Conservation (phyloP, 192 early-diverging fungal genomes). For the Gaertneriomyces sp. region DNA sequence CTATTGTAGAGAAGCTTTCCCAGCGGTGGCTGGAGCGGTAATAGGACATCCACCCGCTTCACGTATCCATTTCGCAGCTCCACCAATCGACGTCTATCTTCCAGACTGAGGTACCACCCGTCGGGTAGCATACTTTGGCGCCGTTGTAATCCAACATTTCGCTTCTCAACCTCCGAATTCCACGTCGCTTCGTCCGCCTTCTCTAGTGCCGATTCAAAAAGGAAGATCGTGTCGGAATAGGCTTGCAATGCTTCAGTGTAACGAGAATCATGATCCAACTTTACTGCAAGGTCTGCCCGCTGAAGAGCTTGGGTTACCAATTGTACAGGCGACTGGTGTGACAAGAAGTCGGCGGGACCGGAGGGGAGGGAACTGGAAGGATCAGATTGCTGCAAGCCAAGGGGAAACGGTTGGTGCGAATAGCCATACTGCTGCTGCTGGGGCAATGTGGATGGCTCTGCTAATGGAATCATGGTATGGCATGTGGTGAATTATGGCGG, state of each 20-base stretch:
- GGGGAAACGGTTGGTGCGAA: too few relatives aligned
- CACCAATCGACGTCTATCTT: slow-evolving; percentile 20
- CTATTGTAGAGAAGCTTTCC: slow-evolving; percentile 23
- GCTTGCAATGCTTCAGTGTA: slow-evolving; percentile 29
- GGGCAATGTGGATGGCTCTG: too few relatives aligned
- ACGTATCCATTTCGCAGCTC: slow-evolving; percentile 31
- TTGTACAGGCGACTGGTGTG: background rate
- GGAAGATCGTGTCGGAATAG: slow-evolving; percentile 28
- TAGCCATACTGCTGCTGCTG: too few relatives aligned
- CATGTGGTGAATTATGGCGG: too few relatives aligned
- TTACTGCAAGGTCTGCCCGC: slow-evolving; percentile 27
- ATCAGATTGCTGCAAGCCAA: too few relatives aligned
- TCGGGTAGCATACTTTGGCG: background rate
- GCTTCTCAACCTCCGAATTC: slow-evolving; percentile 9
- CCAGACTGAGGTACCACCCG: background rate
- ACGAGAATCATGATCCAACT: slow-evolving; percentile 8
- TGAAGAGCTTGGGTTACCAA: slow-evolving; percentile 15
- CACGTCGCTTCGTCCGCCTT: slow-evolving; percentile 19
- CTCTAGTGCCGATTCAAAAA: slow-evolving; percentile 18
- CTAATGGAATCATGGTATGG: too few relatives aligned
- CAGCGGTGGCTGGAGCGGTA: slow-evolving; percentile 19
- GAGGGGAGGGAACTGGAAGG: too few relatives aligned
- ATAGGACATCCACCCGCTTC: slow-evolving; percentile 27
- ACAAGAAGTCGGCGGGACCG: too few relatives aligned
- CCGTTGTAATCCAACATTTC: background rate